Evolutionary conservation across 306 rosid species (phyloP).

Genomic region (Cyclanthera cordifolia): DNA sequence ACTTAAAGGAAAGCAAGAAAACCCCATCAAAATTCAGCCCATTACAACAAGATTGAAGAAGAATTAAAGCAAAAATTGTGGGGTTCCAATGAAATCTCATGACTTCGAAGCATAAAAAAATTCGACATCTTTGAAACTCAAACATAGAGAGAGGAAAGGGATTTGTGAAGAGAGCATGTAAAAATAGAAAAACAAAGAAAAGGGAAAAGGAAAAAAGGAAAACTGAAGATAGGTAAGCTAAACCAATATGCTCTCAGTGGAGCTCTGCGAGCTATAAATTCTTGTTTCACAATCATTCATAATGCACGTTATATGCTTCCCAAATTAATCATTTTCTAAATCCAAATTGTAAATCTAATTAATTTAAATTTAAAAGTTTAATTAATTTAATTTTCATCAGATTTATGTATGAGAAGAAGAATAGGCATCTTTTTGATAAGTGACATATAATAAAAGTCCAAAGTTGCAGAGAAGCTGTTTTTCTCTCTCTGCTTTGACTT

Average conservation of each 20-base stretch:
- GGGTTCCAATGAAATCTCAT: slow-evolving; percentile 35
- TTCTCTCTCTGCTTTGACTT: too few species aligned
- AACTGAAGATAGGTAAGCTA: slow-evolving; percentile 15
- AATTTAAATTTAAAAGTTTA: neutral
- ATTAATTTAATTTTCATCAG: neutral
- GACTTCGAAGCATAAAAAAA: slow-evolving; percentile 15
- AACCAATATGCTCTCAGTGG: slow-evolving; percentile 27
- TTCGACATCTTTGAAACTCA: slow-evolving; percentile 28
- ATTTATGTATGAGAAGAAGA: slow-evolving; percentile 7
- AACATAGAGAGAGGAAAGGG: neutral
- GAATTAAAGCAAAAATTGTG: slow-evolving; percentile 11
- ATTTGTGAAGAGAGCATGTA: too few species aligned
- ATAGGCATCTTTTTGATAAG: slow-evolving; percentile 42
- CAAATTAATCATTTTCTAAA: neutral
- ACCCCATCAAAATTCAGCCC: slow-evolving; percentile 48
- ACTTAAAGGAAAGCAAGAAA: slow-evolving; percentile 50
- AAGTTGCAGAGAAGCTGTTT: slow-evolving; percentile 13
- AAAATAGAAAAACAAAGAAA: too few species aligned
- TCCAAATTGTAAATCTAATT: neutral
- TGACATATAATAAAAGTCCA: slow-evolving; percentile 35
- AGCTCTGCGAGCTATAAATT: slow-evolving; percentile 21
- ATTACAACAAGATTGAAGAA: slow-evolving; percentile 13
- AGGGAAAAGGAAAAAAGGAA: slow-evolving; percentile 9
- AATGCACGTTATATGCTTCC: slow-evolving; percentile 3
- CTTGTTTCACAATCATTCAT: too few species aligned